Conservation (phyloP, 352 stramenopile genomes). For the Lagenidium sp. region DNA sequence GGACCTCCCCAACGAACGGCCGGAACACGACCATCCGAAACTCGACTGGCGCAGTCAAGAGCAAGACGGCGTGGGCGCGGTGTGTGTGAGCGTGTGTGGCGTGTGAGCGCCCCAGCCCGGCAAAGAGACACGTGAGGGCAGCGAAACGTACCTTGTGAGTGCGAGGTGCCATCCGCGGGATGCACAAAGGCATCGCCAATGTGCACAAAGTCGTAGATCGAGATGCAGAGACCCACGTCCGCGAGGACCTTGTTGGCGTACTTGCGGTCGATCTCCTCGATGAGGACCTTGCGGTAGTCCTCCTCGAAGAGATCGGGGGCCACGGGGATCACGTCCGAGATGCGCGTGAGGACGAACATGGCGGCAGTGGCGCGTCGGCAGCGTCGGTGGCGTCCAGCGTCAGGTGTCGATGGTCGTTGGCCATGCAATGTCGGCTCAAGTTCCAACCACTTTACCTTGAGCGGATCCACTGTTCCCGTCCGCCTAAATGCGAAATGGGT, state of each 20-base stretch:
- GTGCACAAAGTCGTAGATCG: conserved; percentile 86
- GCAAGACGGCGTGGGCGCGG: too few relatives aligned
- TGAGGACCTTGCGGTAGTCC: conserved; percentile 78
- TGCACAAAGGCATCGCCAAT: conserved; percentile 82
- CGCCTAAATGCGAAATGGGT: too few relatives aligned
- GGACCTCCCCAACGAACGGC: conserved; percentile 81
- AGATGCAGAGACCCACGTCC: conserved; percentile 83
- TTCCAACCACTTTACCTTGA: too few relatives aligned
- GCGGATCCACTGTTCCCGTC: too few relatives aligned
- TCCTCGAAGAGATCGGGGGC: conserved; percentile 69
- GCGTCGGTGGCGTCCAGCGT: too few relatives aligned
- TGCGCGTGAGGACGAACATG: conserved; percentile 82
- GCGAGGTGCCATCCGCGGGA: conserved; percentile 76
- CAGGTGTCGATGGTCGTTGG: too few relatives aligned
- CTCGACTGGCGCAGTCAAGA: conserved; percentile 65
- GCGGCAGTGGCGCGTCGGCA: too few relatives aligned
- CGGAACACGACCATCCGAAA: conserved; percentile 88
- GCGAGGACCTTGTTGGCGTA: conserved; percentile 88
- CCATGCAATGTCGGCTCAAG: too few relatives aligned
- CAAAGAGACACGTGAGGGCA: too few relatives aligned
- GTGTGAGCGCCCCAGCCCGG: too few relatives aligned
- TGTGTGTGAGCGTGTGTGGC: too few relatives aligned
- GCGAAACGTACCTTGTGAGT: conserved; percentile 67
- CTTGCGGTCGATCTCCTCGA: conserved; percentile 87
- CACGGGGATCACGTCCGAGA: conserved; percentile 83